Evolutionary conservation across 139 green algal genomes (phyloP).

Genomic region (Trebouxia sp.): DNA sequence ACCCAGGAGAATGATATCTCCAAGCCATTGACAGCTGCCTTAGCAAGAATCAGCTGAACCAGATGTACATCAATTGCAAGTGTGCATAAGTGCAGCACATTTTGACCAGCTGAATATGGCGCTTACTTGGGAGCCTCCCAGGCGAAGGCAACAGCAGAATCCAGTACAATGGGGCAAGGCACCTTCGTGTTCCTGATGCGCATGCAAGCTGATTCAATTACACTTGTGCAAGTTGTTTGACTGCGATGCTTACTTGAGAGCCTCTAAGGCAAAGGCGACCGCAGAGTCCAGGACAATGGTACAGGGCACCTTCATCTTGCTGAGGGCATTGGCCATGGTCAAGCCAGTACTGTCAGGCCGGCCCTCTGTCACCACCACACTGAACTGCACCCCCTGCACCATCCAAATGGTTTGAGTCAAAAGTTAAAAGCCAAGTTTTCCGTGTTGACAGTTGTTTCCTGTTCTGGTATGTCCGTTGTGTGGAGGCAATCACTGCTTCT

Average conservation of each 20-base stretch:
- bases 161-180: slow-evolving; percentile 81
- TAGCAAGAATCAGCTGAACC: too few relatives aligned
- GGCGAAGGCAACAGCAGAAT: slow-evolving; percentile 75
- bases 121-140: slow-evolving; percentile 61
- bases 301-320: slow-evolving; percentile 73
- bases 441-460: too few relatives aligned
- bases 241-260: slow-evolving; percentile 31
- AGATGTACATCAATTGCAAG: too few relatives aligned
- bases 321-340: slow-evolving; percentile 72
- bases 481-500: too few relatives aligned
- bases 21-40: too few relatives aligned
- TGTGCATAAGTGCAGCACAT: too few relatives aligned
- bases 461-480: too few relatives aligned
- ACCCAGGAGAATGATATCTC: too few relatives aligned
- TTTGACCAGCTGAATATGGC: too few relatives aligned
- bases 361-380: slow-evolving; percentile 90
- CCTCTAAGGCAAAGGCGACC: slow-evolving; percentile 81
- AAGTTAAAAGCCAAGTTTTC: not conserved
- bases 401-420: not conserved
- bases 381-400: slow-evolving; percentile 83
- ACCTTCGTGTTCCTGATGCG: slow-evolving; percentile 77
- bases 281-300: slow-evolving; percentile 84
- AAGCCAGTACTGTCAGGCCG: slow-evolving; percentile 82
- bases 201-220: too few relatives aligned
- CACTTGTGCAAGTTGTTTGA: too few relatives aligned